Conservation (phyloP, 106 monocot species). For the Dioscorea dumetorum region DNA sequence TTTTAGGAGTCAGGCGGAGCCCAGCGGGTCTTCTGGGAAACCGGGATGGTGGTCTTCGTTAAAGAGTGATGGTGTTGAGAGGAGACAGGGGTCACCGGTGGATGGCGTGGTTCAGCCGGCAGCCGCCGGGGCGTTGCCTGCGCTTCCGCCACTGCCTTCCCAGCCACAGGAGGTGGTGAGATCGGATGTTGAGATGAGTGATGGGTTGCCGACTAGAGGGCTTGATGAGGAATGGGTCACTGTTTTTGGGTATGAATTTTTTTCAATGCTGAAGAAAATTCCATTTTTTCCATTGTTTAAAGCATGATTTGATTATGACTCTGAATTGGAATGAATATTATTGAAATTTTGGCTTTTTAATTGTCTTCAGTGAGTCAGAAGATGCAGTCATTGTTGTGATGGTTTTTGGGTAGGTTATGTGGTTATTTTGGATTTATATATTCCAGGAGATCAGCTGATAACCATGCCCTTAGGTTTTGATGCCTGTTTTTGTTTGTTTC, state of each 20-base stretch:
- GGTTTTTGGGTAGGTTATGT: no score
- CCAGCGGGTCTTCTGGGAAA: not conserved
- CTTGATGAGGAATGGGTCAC: conserved; percentile 90
- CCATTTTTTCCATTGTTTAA: no score
- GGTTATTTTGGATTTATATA: no score
- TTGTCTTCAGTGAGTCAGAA: no score
- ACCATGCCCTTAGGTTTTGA: no score
- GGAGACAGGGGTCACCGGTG: conserved; percentile 57
- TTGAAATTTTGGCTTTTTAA: no score
- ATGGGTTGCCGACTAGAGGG: conserved; percentile 12
- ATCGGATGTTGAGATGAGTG: conserved; percentile 54
- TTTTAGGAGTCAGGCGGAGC: conserved; percentile 10
- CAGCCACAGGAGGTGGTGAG: conserved; percentile 66
- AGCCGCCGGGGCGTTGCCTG: conserved; percentile 26
- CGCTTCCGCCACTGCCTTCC: conserved; percentile 57
- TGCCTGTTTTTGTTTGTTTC: no score
- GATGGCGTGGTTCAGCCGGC: conserved; percentile 49
- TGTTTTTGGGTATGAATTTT: conserved; percentile 68
- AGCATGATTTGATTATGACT: no score
- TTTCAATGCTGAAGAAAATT: no score
- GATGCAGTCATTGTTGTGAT: no score
- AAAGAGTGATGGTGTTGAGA: conserved; percentile 19
- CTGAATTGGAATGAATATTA: no score
- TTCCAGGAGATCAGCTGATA: no score
- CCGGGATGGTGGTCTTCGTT: conserved; percentile 48